A percentile compares a stretch with the other conserved stretches of the same genome.
phyloP scores from a whole-genome alignment of 2,329 filamentous ascomycete species.

The Aspergillus sp. region DNA sequence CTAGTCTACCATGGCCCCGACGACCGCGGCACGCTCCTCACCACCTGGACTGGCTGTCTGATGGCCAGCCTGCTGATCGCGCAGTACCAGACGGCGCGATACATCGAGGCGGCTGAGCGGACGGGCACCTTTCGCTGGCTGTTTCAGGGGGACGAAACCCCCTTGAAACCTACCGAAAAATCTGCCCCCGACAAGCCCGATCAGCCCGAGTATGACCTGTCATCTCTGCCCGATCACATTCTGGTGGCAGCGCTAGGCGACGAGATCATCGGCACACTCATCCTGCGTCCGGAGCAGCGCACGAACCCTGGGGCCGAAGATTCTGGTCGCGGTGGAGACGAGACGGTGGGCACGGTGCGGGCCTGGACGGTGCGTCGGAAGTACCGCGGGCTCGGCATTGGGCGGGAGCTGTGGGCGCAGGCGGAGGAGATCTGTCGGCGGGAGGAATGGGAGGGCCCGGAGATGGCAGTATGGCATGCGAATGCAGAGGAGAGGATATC shows the following conservation, averaged over 20 bases:
- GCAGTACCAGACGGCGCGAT: conserved; percentile 59
- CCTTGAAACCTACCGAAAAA: too few relatives aligned
- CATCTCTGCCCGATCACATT: conserved; percentile 28
- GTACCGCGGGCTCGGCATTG: conserved; percentile 70
- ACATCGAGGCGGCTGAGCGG: conserved; percentile 57
- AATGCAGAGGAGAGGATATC: conserved; percentile 54
- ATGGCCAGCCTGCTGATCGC: conserved; percentile 64
- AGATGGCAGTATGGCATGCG: conserved; percentile 71
- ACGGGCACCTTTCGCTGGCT: not conserved
- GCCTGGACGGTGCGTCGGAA: conserved; percentile 75
- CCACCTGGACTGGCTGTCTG: conserved; percentile 52
- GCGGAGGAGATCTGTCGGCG: conserved; percentile 67
- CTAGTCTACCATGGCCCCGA: conserved; percentile 35
- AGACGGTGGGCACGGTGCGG: conserved; percentile 55
- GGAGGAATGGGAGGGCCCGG: conserved; percentile 64
- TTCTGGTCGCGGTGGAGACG: not conserved
- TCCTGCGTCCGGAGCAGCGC: conserved; percentile 45
- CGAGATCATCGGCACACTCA: conserved; percentile 67
- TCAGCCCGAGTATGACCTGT: conserved; percentile 34
- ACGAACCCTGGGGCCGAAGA: not conserved
- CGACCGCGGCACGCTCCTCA: conserved; percentile 2
- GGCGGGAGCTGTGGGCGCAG: conserved; percentile 68
- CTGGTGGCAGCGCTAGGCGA: conserved; percentile 61
- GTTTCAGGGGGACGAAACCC: too few relatives aligned
- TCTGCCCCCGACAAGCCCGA: too few relatives aligned